These are phyloP conservation scores for Coccomyxa sp. DNA, from an alignment of 139 green algal species.

Conservation along the genomic window DNA sequence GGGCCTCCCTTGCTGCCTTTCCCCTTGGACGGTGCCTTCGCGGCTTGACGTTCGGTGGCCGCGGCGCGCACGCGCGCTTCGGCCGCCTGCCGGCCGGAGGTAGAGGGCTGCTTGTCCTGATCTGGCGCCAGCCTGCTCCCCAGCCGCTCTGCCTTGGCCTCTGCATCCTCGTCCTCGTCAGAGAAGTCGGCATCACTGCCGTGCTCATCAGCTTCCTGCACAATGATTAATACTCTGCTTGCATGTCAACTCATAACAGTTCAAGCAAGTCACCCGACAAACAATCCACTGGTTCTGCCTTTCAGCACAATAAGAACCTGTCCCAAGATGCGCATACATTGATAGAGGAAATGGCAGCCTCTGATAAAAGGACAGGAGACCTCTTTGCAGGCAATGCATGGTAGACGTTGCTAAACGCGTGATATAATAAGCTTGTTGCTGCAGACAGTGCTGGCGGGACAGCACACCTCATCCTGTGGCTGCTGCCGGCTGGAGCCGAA, in stretches of 20 bases:
- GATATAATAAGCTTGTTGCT: too few relatives aligned
- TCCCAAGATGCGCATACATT: too few relatives aligned
- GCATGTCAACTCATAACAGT: not conserved
- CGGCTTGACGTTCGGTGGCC: not conserved
- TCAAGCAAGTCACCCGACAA: too few relatives aligned
- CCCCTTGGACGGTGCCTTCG: too few relatives aligned
- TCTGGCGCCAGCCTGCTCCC: not conserved
- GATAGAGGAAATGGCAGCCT: too few relatives aligned
- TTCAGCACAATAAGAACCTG: too few relatives aligned
- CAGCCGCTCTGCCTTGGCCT: conserved; percentile 58
- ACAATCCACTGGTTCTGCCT: too few relatives aligned
- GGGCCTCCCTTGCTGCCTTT: not conserved
- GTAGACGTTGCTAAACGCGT: too few relatives aligned
- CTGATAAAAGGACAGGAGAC: too few relatives aligned
- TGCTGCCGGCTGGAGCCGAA: not conserved
- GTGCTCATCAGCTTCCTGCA: not conserved
- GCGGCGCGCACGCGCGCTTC: not conserved
- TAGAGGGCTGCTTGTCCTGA: not conserved
- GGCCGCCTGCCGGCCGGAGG: not conserved
- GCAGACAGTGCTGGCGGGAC: too few relatives aligned
- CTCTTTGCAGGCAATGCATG: too few relatives aligned
- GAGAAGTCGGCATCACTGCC: not conserved
- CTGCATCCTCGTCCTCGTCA: conserved; percentile 38
- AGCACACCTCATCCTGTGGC: not conserved
- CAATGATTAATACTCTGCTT: not conserved